Percentiles rank a stretch among this genome's conserved stretches.
These are phyloP conservation scores for Pseudogymnoascus sp. DNA, from an alignment of 2,329 filamentous ascomycete genomes.

Conservation along the genomic window DNA sequence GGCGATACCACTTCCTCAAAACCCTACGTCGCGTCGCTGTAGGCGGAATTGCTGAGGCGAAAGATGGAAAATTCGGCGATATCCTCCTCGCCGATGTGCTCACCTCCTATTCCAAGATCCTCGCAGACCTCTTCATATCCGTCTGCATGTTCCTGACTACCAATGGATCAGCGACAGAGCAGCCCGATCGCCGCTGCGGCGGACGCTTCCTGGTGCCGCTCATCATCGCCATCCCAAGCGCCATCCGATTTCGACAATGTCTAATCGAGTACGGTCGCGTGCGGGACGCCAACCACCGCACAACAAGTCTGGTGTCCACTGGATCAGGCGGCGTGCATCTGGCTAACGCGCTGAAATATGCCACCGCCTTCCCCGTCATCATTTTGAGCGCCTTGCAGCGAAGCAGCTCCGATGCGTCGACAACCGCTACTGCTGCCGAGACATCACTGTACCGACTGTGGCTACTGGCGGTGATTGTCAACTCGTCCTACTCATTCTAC, in stretches of 20 bases:
- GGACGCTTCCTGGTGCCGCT: constrained; percentile 73
- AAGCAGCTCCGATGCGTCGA: constrained; percentile 39
- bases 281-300: constrained; percentile 45
- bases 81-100: constrained; percentile 88
- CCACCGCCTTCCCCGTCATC: constrained; percentile 89
- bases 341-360: constrained; percentile 91
- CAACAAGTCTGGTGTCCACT: constrained; percentile 34
- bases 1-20: constrained; percentile 66
- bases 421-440: constrained; percentile 32
- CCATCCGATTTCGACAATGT: constrained; percentile 87
- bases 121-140: constrained; percentile 82
- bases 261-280: constrained; percentile 79
- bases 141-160: constrained; percentile 83
- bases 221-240: constrained; percentile 72
- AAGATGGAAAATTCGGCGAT: constrained; percentile 91
- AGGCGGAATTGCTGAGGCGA: constrained; percentile 76
- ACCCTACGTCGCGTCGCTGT: constrained; percentile 72
- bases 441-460: constrained; percentile 50
- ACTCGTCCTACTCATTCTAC: constrained; percentile 94
- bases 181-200: constrained; percentile 75
- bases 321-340: constrained; percentile 82
- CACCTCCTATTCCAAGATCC: constrained; percentile 88
- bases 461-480: constrained; percentile 67
- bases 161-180: constrained; percentile 65
- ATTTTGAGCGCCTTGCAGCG: constrained; percentile 69